These are phyloP conservation scores for Mortierella sp. DNA, from an alignment of 371 early-diverging fungal genomes.

Conservation along the genomic window DNA sequence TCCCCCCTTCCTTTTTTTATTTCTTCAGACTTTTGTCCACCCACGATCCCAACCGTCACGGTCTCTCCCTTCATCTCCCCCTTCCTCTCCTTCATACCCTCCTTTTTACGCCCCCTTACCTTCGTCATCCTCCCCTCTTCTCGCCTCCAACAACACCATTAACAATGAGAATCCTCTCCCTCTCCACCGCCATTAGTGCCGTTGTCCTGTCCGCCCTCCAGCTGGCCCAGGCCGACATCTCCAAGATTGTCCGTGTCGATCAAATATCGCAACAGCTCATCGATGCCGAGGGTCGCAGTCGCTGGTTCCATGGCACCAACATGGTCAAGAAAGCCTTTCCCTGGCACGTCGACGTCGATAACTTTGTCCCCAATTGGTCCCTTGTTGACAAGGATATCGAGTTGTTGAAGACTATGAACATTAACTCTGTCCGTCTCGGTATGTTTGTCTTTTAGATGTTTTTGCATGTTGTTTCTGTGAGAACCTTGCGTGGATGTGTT, in stretches of 20 bases:
- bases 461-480: not conserved
- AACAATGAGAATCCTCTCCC: conserved; percentile 36
- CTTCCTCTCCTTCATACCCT: not conserved
- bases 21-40: conserved; percentile 1
- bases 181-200: conserved; percentile 27
- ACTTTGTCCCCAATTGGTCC: conserved; percentile 60
- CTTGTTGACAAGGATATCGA: conserved; percentile 66
- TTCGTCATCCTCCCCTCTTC: not conserved
- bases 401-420: conserved; percentile 59
- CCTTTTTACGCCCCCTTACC: not conserved
- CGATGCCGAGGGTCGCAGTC: conserved; percentile 56
- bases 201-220: conserved; percentile 19
- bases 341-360: conserved; percentile 55
- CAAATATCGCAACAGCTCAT: conserved; percentile 54
- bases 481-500: not conserved
- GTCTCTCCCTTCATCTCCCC: not conserved
- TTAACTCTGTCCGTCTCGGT: conserved; percentile 65
- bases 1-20: not conserved
- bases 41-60: no score
- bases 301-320: conserved; percentile 64
- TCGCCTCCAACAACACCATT: not conserved
- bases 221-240: conserved; percentile 36
- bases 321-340: conserved; percentile 61
- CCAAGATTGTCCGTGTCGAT: conserved; percentile 58
- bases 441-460: not conserved